phyloP scores from a whole-genome alignment of 495 filamentous ascomycete genomes.

The Penicillium alfredii region DNA sequence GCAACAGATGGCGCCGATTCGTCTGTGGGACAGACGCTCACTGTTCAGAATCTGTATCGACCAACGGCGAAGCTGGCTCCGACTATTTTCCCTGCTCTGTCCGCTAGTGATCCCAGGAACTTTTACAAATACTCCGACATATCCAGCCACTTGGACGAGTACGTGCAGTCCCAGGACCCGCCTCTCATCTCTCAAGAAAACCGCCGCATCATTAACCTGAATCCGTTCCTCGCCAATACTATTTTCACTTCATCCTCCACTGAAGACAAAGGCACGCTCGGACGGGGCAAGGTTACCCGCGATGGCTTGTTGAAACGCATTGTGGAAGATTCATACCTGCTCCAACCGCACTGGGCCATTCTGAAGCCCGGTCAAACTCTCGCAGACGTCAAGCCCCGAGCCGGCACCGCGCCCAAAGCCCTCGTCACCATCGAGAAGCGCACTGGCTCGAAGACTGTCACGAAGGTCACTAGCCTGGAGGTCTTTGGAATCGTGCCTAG shows the following conservation, averaged over 20 bases:
- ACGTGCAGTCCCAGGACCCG: slow-evolving; percentile 47
- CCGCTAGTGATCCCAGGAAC: slow-evolving; percentile 40
- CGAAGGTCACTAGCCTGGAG: slow-evolving; percentile 58
- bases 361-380: slow-evolving; percentile 48
- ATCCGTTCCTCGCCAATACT: slow-evolving; percentile 57
- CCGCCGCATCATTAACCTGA: slow-evolving; percentile 57
- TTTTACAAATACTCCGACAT: slow-evolving; percentile 48
- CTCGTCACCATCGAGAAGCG: slow-evolving; percentile 56
- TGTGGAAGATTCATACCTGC: slow-evolving; percentile 44
- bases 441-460: slow-evolving; percentile 64
- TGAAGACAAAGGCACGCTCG: slow-evolving; percentile 52
- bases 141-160: slow-evolving; percentile 37
- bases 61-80: slow-evolving; percentile 53
- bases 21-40: slow-evolving; percentile 52
- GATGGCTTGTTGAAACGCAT: slow-evolving; percentile 59
- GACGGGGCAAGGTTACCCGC: slow-evolving; percentile 54
- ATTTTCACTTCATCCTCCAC: slow-evolving; percentile 48
- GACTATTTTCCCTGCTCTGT: slow-evolving; percentile 44
- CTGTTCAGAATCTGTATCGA: slow-evolving; percentile 47
- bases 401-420: slow-evolving; percentile 55
- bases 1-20: slow-evolving; percentile 37
- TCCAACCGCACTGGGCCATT: slow-evolving; percentile 48
- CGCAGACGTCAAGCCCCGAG: slow-evolving; percentile 54
- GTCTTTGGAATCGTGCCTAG: slow-evolving; percentile 56
- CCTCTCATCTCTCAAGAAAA: slow-evolving; percentile 52